Evolutionary conservation across 2,329 filamentous ascomycete species (phyloP), one percentile per base, ranked within the genome.

Genomic region (Penicillium rolfsii): DNA sequence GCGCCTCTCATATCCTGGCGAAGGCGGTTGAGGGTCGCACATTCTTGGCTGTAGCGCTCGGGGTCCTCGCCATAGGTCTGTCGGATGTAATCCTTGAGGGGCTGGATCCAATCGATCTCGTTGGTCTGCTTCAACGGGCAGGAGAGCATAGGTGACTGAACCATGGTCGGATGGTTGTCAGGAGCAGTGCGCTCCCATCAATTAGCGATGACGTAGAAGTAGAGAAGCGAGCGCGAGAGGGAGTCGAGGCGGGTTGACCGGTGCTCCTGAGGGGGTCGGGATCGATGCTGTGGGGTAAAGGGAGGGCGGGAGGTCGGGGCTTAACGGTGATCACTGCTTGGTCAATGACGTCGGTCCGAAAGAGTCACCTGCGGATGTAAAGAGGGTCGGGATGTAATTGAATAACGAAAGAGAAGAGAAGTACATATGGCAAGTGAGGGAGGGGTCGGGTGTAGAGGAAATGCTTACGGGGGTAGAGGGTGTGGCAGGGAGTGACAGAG

Each of bases 1-100:
- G 95, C 95, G 36, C 96, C 95, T 74, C 96, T 87, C 91, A 99
- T 97, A 75, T 99, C 96, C 86, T 99, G 96, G 71, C 95, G 89
- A 79, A 99, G 82, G 48, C 95, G 88, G 80, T 98, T 96, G 77
- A 99, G 87, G 40, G 93, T 96, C 45, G 88, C 89, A 81, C 95
- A 98, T 84, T 99, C 95, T 78, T 98, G 93, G 56, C 89, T 87
- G 82, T 99, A 99, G 70, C 92, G 88, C 77, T 99, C 95, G 30
- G 95, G 94, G 75, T 98, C 94, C 79, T 99, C 95, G 76, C 93
- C 93, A 76, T 99, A 97, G 26, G 90, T 96, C 70, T 93, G 86
- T 67, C 93, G 87, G 72, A 99, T 99, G 82, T 98, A 97, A 66
- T 85, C 83, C 82, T 98, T 98, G 68, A 99, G 84, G 52, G 95